Percentiles rank a stretch among this genome's conserved stretches.
Conservation (phyloP, 2,329 filamentous ascomycete species). For the Cytospora chrysosperma region DNA sequence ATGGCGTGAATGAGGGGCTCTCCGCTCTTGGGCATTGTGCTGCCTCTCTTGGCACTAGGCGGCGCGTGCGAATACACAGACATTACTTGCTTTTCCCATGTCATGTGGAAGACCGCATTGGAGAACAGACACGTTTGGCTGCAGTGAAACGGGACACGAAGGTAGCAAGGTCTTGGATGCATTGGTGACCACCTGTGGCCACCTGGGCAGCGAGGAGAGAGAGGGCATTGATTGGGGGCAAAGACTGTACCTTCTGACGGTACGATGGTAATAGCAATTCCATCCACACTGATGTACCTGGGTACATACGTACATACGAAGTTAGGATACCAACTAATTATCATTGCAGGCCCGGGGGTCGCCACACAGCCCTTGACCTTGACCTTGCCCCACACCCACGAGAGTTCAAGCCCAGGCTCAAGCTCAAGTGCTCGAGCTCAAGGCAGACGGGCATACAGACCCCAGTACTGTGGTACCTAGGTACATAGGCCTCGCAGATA, state of each 20-base stretch:
- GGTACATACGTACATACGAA: too few relatives aligned
- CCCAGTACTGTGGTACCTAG: too few relatives aligned
- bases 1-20: not conserved
- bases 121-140: not conserved
- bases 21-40: not conserved
- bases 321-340: not conserved
- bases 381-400: not conserved
- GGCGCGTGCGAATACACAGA: not conserved
- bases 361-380: not conserved
- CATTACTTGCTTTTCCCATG: not conserved
- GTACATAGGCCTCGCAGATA: too few relatives aligned
- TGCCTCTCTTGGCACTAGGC: not conserved
- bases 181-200: too few relatives aligned
- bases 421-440: not conserved
- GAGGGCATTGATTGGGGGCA: not conserved
- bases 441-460: too few relatives aligned
- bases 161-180: not conserved
- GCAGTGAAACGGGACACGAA: not conserved
- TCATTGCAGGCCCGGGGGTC: not conserved
- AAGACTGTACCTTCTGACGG: not conserved
- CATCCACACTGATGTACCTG: too few relatives aligned
- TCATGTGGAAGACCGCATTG: too few relatives aligned
- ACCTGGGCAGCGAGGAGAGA: too few relatives aligned
- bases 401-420: too few relatives aligned
- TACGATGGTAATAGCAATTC: too few relatives aligned